Evolutionary conservation across 164 flowering plant species (phyloP).

Genomic region (Tinospora cordifolia): DNA sequence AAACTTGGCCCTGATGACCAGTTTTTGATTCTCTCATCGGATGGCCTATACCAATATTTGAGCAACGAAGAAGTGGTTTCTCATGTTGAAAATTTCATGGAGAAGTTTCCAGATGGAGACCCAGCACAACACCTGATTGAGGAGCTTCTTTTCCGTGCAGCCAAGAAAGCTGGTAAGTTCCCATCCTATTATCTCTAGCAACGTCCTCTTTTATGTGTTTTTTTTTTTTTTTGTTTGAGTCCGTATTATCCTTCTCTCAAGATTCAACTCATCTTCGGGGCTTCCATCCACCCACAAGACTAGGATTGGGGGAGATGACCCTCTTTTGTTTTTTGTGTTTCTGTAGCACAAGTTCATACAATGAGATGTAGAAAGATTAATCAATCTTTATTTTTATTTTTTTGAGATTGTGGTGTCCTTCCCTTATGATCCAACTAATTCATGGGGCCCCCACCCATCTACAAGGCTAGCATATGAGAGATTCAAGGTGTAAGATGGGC

Average conservation of each 20-base stretch:
- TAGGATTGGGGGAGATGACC: no score
- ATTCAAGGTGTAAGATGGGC: no score
- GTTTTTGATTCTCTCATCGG: constrained; percentile 89
- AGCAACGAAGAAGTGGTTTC: constrained; percentile 93
- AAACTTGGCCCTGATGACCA: constrained; percentile 72
- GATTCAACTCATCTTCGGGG: no score
- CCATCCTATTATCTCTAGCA: not conserved
- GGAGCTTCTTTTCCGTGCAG: constrained; percentile 93
- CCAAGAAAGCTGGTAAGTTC: constrained; percentile 89
- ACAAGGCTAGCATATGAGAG: no score
- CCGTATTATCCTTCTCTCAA: no score
- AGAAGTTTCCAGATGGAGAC: constrained; percentile 94
- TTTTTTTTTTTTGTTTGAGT: no score
- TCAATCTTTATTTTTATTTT: not conserved
- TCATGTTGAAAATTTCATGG: constrained; percentile 76
- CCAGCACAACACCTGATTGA: constrained; percentile 97
- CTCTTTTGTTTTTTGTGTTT: not conserved
- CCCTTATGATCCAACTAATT: no score
- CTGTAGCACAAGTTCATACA: not conserved
- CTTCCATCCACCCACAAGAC: no score
- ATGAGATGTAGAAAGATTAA: not conserved
- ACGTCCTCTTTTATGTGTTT: no score
- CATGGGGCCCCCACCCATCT: no score
- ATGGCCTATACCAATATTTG: constrained; percentile 92
- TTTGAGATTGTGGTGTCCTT: not conserved